These are phyloP conservation scores for Cucumis melo DNA, from an alignment of 306 rosid genomes.

Conservation along the genomic window DNA sequence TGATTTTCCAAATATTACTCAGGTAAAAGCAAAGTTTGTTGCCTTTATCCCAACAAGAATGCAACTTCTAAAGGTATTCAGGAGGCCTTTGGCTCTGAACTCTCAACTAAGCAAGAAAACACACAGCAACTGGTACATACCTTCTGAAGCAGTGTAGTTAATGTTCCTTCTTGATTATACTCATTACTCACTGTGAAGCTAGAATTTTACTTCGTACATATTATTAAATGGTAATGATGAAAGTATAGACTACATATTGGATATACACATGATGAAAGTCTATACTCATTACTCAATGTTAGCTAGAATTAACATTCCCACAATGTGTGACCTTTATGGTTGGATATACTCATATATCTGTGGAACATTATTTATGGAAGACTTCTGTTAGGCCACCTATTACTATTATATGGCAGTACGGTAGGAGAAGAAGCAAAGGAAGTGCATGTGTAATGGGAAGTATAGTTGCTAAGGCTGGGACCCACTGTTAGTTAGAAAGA, in stretches of 20 bases:
- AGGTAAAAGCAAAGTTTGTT: conserved; percentile 70
- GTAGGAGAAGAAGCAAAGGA: too few relatives aligned
- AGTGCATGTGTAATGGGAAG: too few relatives aligned
- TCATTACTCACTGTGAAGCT: not conserved
- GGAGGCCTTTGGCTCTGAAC: conserved; percentile 48
- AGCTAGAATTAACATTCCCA: not conserved
- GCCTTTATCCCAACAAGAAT: conserved; percentile 88
- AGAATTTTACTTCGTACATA: not conserved
- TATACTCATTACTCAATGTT: too few relatives aligned
- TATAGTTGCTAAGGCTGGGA: too few relatives aligned
- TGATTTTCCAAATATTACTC: conserved; percentile 2
- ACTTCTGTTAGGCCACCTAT: not conserved
- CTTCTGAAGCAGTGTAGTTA: not conserved
- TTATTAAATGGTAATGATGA: not conserved
- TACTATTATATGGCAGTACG: too few relatives aligned
- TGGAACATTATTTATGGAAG: not conserved
- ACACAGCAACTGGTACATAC: conserved; percentile 27
- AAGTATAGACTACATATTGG: not conserved
- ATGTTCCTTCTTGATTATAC: not conserved
- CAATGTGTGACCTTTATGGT: not conserved
- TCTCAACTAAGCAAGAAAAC: conserved; percentile 16
- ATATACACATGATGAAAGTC: too few relatives aligned
- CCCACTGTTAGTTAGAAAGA: too few relatives aligned
- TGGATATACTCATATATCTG: not conserved
- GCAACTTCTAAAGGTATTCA: conserved; percentile 42